A percentile compares a stretch with the other conserved stretches of the same genome.
These are phyloP conservation scores for Termitomyces sp. DNA, from an alignment of 768 basidiomycete genomes.

Conservation along the genomic window DNA sequence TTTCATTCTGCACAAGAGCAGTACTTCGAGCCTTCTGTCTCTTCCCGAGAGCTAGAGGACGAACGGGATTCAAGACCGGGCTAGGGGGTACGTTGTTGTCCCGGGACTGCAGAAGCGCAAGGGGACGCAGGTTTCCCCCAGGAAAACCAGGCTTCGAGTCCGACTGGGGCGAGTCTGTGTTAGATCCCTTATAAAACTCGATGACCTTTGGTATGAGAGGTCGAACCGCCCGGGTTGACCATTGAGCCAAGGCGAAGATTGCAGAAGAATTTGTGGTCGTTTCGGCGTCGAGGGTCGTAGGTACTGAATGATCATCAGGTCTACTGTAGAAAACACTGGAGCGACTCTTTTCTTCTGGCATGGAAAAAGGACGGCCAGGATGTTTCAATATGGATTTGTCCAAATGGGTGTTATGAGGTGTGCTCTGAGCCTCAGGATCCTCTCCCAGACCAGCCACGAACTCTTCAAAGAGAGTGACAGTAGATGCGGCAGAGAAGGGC, in stretches of 20 bases:
- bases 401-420: conserved; percentile 47
- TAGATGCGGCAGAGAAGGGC: conserved; percentile 52
- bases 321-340: conserved; percentile 64
- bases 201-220: conserved; percentile 48
- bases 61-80: conserved; percentile 26
- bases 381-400: conserved; percentile 25
- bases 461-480: conserved; percentile 55
- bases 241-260: conserved; percentile 35
- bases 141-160: conserved; percentile 32
- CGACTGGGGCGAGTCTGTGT: conserved; percentile 19
- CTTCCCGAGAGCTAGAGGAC: conserved; percentile 54
- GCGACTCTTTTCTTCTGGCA: conserved; percentile 33
- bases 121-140: conserved; percentile 47
- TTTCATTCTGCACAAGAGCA: conserved; percentile 28
- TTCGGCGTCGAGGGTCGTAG: conserved; percentile 17
- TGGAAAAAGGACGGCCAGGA: conserved; percentile 30
- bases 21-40: conserved; percentile 36
- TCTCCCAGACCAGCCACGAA: conserved; percentile 35
- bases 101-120: conserved; percentile 59
- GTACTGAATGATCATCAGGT: conserved; percentile 39
- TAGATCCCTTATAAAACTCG: conserved; percentile 37
- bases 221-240: conserved; percentile 44
- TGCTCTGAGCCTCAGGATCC: conserved; percentile 56
- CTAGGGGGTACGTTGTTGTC: conserved; percentile 30
- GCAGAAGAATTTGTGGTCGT: conserved; percentile 22